Evolutionary conservation across 345 rosid species (phyloP), one percentile per base, ranked within the genome.

Genomic region (Populus deltoides): DNA sequence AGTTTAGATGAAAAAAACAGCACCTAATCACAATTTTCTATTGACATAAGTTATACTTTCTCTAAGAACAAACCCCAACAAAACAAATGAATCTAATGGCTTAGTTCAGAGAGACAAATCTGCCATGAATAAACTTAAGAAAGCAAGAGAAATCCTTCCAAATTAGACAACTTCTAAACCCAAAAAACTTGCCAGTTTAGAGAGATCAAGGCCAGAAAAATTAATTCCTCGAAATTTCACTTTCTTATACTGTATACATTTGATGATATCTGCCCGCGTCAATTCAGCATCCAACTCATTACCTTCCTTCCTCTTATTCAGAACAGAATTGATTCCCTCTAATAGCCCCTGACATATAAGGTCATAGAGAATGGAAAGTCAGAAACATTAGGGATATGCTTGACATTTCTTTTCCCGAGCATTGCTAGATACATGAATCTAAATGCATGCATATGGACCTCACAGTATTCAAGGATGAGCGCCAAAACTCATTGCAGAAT

Each of bases 171-270:
- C 55, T 39, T 38, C 71, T 33, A 66, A 57, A 24, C 71, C 43
- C 77, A 72, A 75, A 84, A 73, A 35, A 41, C 3, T 75, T 92
- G 92, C 99, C 96, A 95, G 86, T 82, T 95, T 93, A 66, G 99
- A 95, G 70, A 95, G 97, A 86, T 95, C 96, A 73, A 95, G 84
- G 65, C 97, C 97, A 79, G 96, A 87, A 81, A 95, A 93, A 87
- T 91, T 92, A 83, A 95, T 79, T 43, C 98, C 98, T 67, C 97
- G 91, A 81, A 95, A 90, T 85, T 87, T 90, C 77, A 88, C 90
- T 88, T 65, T 90, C 66, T 91, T 86, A 13, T 92, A 91, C 81
- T 93, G 99, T 84, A 88, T 91, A 76, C 99, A 93, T 80, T 91
- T 95, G 86, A 93, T 93, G 83, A 93, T 88, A 86, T 95, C 98